phyloP scores from a whole-genome alignment of 768 basidiomycete genomes.

The Phylloporus sp. region DNA sequence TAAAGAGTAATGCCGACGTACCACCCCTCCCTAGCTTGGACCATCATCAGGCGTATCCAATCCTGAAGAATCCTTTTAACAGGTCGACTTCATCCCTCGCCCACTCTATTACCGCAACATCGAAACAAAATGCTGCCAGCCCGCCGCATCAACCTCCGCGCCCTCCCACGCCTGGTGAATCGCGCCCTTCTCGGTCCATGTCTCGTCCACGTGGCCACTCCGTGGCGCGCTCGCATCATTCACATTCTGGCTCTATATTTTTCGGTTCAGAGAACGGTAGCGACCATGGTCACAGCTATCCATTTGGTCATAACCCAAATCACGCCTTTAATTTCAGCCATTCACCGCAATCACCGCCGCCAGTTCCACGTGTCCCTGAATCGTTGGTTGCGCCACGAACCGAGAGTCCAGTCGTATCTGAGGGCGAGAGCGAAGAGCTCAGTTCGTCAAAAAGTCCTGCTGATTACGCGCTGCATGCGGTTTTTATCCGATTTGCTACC shows the following conservation, averaged over 20 bases:
- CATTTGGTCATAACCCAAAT: slow-evolving; percentile 28
- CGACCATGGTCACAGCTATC: slow-evolving; percentile 51
- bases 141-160: slow-evolving; percentile 47
- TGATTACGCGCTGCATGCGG: slow-evolving; percentile 83
- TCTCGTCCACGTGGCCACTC: slow-evolving; percentile 56
- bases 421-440: slow-evolving; percentile 59
- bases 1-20: slow-evolving; percentile 52
- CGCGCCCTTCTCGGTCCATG: slow-evolving; percentile 28
- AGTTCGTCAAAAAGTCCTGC: slow-evolving; percentile 78
- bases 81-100: slow-evolving; percentile 75
- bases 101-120: slow-evolving; percentile 39
- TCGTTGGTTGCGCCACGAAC: slow-evolving; percentile 48
- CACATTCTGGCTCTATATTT: slow-evolving; percentile 71
- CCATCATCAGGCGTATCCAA: slow-evolving; percentile 57
- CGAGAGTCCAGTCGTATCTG: slow-evolving; percentile 51
- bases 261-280: slow-evolving; percentile 69
- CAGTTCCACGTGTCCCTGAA: slow-evolving; percentile 74
- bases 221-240: slow-evolving; percentile 69
- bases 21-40: slow-evolving; percentile 78
- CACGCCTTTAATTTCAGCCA: slow-evolving; percentile 24
- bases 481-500: slow-evolving; percentile 83
- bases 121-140: slow-evolving; percentile 41
- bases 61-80: slow-evolving; percentile 78
- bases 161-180: slow-evolving; percentile 57
- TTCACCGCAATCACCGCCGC: slow-evolving; percentile 58